Evolutionary conservation across 768 basidiomycete genomes (phyloP).

Genomic region (Neoboletus subvelutipes): DNA sequence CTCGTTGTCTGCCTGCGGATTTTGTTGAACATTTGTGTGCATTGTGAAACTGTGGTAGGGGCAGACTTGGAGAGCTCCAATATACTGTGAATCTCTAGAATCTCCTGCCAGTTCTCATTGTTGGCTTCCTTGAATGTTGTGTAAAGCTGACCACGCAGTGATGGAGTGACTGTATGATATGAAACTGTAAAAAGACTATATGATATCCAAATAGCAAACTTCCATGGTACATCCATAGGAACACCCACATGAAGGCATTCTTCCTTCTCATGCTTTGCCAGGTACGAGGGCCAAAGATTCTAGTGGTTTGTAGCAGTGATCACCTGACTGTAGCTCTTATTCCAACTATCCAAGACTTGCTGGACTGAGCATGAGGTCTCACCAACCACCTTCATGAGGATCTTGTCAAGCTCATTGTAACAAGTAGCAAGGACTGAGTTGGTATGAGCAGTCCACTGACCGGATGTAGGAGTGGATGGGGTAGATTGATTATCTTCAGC

Average conservation of each 20-base stretch:
- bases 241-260: neutral
- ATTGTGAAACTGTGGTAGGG: neutral
- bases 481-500: no score
- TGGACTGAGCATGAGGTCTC: no score
- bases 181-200: neutral
- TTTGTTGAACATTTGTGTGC: no score
- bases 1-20: no score
- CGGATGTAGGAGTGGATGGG: no score
- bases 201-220: neutral
- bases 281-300: slow-evolving; percentile 1
- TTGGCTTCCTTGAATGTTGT: slow-evolving; percentile 2
- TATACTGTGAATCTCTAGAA: no score
- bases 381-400: neutral
- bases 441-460: neutral
- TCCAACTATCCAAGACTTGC: slow-evolving; percentile 2
- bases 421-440: neutral
- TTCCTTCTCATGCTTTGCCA: no score
- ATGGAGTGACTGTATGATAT: no score
- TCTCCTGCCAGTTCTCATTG: no score
- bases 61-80: no score
- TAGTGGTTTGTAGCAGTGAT: neutral
- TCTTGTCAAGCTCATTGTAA: neutral
- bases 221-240: neutral
- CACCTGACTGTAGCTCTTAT: neutral
- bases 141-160: neutral